Evolutionary conservation across 1,284 basidiomycete genomes (phyloP).

Genomic region (Tilletiopsis washingtonensis): DNA sequence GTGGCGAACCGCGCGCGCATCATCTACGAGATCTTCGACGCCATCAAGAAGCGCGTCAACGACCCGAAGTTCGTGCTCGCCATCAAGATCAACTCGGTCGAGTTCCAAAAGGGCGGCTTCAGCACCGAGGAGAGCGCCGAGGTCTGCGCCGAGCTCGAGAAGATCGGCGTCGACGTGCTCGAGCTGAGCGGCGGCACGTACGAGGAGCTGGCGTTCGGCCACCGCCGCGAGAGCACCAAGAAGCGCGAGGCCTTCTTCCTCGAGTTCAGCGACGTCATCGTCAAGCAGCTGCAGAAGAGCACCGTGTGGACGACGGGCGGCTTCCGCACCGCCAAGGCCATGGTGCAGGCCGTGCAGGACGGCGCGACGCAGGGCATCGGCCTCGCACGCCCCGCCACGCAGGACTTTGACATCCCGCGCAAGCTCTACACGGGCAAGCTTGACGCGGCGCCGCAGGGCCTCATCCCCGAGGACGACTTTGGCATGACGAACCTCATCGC

Average conservation of each 20-base stretch:
- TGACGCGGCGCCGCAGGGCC: slow-evolving; percentile 26
- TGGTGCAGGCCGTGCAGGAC: slow-evolving; percentile 47
- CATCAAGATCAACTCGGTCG: slow-evolving; percentile 52
- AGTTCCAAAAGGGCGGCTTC: slow-evolving; percentile 19
- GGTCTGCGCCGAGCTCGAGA: slow-evolving; percentile 9
- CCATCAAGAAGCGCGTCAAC: slow-evolving; percentile 45
- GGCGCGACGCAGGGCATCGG: slow-evolving; percentile 50
- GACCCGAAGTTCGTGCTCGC: slow-evolving; percentile 49
- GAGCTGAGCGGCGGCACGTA: slow-evolving; percentile 17
- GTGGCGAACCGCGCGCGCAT: slow-evolving; percentile 50
- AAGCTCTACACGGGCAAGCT: slow-evolving; percentile 49
- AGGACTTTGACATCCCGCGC: slow-evolving; percentile 51
- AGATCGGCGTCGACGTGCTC: slow-evolving; percentile 13
- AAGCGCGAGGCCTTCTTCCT: slow-evolving; percentile 50
- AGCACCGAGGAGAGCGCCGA: slow-evolving; percentile 7
- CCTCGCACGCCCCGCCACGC: slow-evolving; percentile 51
- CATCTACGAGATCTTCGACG: slow-evolving; percentile 47
- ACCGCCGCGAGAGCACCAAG: slow-evolving; percentile 47
- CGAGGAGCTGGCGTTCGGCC: slow-evolving; percentile 24
- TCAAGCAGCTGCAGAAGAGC: slow-evolving; percentile 29
- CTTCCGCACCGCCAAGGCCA: slow-evolving; percentile 50
- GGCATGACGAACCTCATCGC: slow-evolving; percentile 7
- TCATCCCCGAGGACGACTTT: slow-evolving; percentile 11
- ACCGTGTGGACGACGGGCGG: slow-evolving; percentile 51
- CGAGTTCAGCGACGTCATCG: slow-evolving; percentile 20